These are phyloP conservation scores for Epichloe coenophiala DNA, from an alignment of 2,329 filamentous ascomycete species.

Conservation along the genomic window DNA sequence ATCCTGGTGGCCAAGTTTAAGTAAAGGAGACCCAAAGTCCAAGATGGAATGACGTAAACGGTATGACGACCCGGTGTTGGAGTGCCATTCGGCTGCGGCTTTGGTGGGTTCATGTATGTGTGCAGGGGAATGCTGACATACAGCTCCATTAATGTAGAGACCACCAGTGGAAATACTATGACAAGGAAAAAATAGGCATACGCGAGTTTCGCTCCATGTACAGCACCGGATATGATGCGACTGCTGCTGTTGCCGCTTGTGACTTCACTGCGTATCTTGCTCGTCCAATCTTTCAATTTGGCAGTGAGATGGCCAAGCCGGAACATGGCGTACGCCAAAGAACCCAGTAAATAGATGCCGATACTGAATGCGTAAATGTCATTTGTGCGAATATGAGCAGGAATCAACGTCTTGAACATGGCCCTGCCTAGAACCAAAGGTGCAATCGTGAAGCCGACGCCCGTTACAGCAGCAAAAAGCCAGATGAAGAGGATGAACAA, in stretches of 20 bases:
- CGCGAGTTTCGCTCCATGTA: constrained; percentile 33
- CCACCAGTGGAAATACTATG: constrained; percentile 67
- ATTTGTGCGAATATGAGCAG: constrained; percentile 62
- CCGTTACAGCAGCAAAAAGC: constrained; percentile 81
- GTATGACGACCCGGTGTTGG: constrained; percentile 37
- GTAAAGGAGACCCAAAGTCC: constrained; percentile 86
- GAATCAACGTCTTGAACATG: constrained; percentile 62
- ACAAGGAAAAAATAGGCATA: constrained; percentile 68
- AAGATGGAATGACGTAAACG: constrained; percentile 80
- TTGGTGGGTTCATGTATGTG: constrained; percentile 49
- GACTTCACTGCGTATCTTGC: constrained; percentile 11
- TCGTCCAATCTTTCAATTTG: constrained; percentile 19
- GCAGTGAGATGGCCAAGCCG: constrained; percentile 30
- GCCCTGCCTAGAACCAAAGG: constrained; percentile 75
- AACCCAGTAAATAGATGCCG: constrained; percentile 70
- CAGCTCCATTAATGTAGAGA: constrained; percentile 70
- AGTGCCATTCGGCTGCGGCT: constrained; percentile 14
- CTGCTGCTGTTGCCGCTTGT: constrained; percentile 10
- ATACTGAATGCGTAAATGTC: constrained; percentile 95
- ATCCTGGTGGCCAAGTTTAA: constrained; percentile 65
- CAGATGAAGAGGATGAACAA: constrained; percentile 84
- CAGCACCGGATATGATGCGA: constrained; percentile 15
- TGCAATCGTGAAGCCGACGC: constrained; percentile 71
- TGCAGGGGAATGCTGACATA: constrained; percentile 82
- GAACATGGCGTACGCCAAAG: constrained; percentile 46